These are phyloP conservation scores for Pseudisothecium myosuroides DNA, from an alignment of 225 moss, liverwort and hornwort genomes.

Conservation along the genomic window DNA sequence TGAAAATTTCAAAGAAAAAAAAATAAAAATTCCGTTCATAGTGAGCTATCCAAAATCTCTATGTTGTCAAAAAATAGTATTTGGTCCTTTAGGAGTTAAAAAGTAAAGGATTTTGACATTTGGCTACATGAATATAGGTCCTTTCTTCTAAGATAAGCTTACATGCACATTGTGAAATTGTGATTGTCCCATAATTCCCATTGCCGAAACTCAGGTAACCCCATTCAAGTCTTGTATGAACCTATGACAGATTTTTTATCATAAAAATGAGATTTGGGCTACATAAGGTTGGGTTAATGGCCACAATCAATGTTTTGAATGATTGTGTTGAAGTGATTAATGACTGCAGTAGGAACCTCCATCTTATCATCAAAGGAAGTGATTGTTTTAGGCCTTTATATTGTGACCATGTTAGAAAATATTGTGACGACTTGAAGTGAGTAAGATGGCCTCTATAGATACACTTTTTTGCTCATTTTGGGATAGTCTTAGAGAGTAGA, in stretches of 20 bases:
- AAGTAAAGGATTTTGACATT: no score
- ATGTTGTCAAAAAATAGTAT: no score
- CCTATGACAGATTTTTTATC: no score
- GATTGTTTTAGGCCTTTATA: background rate
- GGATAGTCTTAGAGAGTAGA: no score
- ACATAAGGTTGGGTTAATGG: background rate
- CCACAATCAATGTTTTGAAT: background rate
- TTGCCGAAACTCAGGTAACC: background rate
- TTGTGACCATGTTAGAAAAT: fast-evolving
- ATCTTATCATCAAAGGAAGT: background rate
- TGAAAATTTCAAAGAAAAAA: no score
- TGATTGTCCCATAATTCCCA: background rate
- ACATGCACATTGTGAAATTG: background rate
- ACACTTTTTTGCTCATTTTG: background rate
- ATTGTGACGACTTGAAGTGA: no score
- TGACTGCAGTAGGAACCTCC: background rate
- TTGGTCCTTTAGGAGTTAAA: no score
- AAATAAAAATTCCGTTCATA: no score
- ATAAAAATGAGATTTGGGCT: background rate
- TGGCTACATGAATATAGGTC: background rate
- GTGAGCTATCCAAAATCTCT: no score
- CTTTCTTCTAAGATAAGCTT: background rate
- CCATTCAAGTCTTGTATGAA: no score
- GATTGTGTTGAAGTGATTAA: background rate
- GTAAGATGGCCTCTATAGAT: no score